Evolutionary conservation across 23 red algal genomes (phyloP), one percentile per base, ranked within the genome.

Genomic region (Gracilaria caudata): DNA sequence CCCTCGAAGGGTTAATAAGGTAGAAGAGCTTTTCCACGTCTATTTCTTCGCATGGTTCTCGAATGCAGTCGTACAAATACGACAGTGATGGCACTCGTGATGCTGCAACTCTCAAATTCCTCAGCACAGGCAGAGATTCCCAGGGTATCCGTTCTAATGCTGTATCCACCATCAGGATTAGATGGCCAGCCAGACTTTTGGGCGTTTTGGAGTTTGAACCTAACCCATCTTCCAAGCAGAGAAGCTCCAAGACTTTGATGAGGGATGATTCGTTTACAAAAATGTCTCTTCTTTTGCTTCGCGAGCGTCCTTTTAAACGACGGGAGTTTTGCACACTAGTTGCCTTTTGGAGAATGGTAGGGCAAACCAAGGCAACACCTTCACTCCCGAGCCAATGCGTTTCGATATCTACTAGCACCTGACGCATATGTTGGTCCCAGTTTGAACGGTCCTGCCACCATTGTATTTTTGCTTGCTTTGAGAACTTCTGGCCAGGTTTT

Each of bases 1-100:
- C 96, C 51, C 96, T 92, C 40, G 41, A 46, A 3, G 96, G 96
- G 78, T 98, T 94, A 20, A 98, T 78, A 29, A 98, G 9, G 44
- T 85, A 98, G 41, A 89, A 86, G 12, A 89, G 56, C n/a, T 66
- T 68, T 29, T 61, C 30, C 0, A 46, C 19, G 47, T 83, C 47
- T 59, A 91, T 61, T 21, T 36, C 55, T 8, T 68, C 41, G 1
- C 20, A 10, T 60, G 49, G 16, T 40, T 58, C 53, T n/a, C 21
- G 61, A 30, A 79, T 51, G 58, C 46, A 56, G 24, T 64, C 51
- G 21, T 59, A 36, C 81, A 93, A 53, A 70, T 75, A 86, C 49
- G 80, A 79, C 14, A 80, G 53, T 12, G 79, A 86, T 28, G 80
- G 90, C 32, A 87, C 56, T 33, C 90, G 49, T n/a, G 80, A 51